Evolutionary conservation across 176 grass and related monocot species (phyloP).

Genomic region (Ensete glaucum): DNA sequence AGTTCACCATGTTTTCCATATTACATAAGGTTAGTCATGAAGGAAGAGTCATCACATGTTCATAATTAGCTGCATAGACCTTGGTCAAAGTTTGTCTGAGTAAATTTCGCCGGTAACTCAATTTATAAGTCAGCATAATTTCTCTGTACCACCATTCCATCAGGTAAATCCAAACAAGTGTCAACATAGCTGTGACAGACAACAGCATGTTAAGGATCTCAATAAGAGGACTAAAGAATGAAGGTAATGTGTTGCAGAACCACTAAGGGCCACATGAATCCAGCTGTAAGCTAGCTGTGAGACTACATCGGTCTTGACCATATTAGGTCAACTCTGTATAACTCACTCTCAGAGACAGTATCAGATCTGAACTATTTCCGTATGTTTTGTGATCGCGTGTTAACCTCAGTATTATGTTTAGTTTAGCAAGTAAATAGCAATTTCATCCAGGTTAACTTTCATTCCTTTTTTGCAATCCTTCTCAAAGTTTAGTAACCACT

Average conservation of each 20-base stretch:
- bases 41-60: too few species aligned
- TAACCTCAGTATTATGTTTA: too few species aligned
- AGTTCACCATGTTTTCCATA: too few species aligned
- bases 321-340: background rate
- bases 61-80: too few species aligned
- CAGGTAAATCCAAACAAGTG: too few species aligned
- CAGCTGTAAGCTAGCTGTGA: background rate
- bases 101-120: too few species aligned
- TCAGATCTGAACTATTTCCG: background rate
- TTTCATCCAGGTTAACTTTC: background rate
- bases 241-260: background rate
- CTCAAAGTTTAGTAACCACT: too few species aligned
- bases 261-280: background rate
- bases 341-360: background rate
- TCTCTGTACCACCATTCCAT: too few species aligned
- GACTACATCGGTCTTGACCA: background rate
- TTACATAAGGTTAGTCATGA: too few species aligned
- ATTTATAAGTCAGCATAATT: too few species aligned
- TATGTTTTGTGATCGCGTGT: background rate
- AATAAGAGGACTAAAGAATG: background rate
- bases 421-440: background rate
- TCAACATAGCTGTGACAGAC: too few species aligned
- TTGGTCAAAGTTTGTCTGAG: too few species aligned
- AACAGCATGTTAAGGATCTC: background rate
- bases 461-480: background rate